A percentile compares a stretch with the other conserved stretches of the same genome.
These are phyloP conservation scores for Penicillium expansum DNA, from an alignment of 2,329 filamentous ascomycete species.

Conservation along the genomic window DNA sequence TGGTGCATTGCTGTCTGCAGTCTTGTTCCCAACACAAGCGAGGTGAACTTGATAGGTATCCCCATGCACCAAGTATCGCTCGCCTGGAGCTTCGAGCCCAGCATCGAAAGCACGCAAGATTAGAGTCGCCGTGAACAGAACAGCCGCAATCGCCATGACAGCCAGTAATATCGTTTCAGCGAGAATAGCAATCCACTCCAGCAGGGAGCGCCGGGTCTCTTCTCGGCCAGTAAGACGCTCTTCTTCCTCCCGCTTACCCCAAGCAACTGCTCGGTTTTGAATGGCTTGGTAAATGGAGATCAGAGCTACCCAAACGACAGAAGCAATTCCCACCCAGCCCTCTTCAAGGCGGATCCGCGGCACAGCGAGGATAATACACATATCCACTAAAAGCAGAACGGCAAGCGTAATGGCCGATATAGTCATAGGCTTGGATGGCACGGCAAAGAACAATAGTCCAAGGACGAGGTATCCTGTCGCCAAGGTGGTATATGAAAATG, in stretches of 20 bases:
- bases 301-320: conserved; percentile 76
- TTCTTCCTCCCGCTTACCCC: conserved; percentile 92
- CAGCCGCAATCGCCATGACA: conserved; percentile 63
- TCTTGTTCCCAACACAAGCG: conserved; percentile 72
- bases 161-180: conserved; percentile 69
- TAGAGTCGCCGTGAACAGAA: conserved; percentile 77
- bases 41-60: conserved; percentile 85
- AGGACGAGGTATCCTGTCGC: conserved; percentile 73
- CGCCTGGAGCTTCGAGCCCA: conserved; percentile 68
- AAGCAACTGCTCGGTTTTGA: conserved; percentile 78
- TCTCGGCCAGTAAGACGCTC: conserved; percentile 84
- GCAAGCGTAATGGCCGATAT: conserved; percentile 68
- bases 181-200: conserved; percentile 81
- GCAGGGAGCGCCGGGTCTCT: conserved; percentile 76
- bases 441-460: conserved; percentile 79
- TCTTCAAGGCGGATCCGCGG: conserved; percentile 75
- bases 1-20: conserved; percentile 58
- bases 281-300: conserved; percentile 76
- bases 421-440: conserved; percentile 76
- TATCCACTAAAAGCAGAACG: conserved; percentile 66
- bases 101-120: conserved; percentile 78
- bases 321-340: conserved; percentile 85
- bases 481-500: conserved; percentile 78
- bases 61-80: conserved; percentile 75
- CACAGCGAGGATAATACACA: conserved; percentile 76